A percentile compares a stretch with the other conserved stretches of the same genome.
Evolutionary conservation across 2,329 filamentous ascomycete species (phyloP).

Genomic region (Aspergillus sp.): DNA sequence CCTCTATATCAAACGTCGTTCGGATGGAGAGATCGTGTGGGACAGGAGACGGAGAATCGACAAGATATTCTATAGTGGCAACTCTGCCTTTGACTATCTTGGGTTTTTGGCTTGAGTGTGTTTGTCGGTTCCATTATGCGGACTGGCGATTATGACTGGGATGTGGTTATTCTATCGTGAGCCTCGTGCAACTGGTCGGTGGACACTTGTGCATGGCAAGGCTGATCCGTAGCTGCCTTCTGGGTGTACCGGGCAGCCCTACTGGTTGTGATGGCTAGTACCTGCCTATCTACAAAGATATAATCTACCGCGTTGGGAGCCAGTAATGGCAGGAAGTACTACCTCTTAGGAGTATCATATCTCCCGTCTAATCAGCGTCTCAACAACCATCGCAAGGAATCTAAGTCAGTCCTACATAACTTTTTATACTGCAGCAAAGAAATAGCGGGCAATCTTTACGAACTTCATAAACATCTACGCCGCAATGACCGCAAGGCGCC

Average conservation of each 20-base stretch:
- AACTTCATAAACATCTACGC: background rate
- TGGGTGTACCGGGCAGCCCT: background rate
- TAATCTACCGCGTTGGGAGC: background rate
- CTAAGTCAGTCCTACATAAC: background rate
- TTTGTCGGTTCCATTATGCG: too few species aligned
- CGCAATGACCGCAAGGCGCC: slow-evolving; percentile 16
- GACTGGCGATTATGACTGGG: background rate
- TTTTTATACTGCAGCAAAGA: background rate
- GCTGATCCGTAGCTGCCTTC: background rate
- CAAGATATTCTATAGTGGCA: slow-evolving; percentile 50
- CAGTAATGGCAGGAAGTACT: background rate
- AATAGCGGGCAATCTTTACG: background rate
- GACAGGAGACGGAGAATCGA: slow-evolving; percentile 52
- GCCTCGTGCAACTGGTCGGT: too few species aligned
- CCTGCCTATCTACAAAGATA: background rate
- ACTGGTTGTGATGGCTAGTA: background rate
- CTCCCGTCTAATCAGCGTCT: background rate
- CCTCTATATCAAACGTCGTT: slow-evolving; percentile 49
- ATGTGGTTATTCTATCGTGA: background rate
- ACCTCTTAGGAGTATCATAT: too few species aligned
- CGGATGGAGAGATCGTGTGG: slow-evolving; percentile 50
- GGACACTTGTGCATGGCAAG: too few species aligned
- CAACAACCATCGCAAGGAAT: background rate
- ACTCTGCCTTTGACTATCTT: slow-evolving; percentile 33
- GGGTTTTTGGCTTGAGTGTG: slow-evolving; percentile 28